Evolutionary conservation across 2,329 filamentous ascomycete genomes (phyloP).

Genomic region (Colletotrichum spaethianum): DNA sequence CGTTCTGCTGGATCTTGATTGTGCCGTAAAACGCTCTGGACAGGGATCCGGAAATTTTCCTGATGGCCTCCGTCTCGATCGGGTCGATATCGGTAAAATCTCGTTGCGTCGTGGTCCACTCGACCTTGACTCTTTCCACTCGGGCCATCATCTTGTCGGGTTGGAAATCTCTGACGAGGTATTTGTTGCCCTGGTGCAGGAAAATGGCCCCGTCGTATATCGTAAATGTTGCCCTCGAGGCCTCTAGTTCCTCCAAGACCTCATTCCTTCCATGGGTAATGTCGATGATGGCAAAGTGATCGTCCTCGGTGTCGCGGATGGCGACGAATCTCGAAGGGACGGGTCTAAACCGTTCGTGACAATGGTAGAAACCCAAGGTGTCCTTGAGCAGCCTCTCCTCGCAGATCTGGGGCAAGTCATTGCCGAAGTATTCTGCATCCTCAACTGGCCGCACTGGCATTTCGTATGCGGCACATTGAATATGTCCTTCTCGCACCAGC

Average conservation of each 20-base stretch:
- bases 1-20: constrained; percentile 88
- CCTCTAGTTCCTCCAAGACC: constrained; percentile 95
- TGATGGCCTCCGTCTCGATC: constrained; percentile 90
- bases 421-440: constrained; percentile 85
- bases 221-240: constrained; percentile 93
- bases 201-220: constrained; percentile 98
- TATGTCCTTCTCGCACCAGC: constrained; percentile 90
- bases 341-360: constrained; percentile 89
- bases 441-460: constrained; percentile 88
- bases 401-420: constrained; percentile 79
- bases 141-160: constrained; percentile 86
- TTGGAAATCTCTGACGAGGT: constrained; percentile 90
- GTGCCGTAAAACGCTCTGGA: constrained; percentile 86
- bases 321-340: constrained; percentile 86
- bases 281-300: constrained; percentile 95
- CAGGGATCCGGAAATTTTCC: constrained; percentile 73
- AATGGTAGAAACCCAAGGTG: constrained; percentile 87
- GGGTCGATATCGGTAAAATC: constrained; percentile 97
- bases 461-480: constrained; percentile 96
- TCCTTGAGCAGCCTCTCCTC: constrained; percentile 82
- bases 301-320: constrained; percentile 89
- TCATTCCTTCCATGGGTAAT: constrained; percentile 85
- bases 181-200: constrained; percentile 94
- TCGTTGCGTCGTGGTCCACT: constrained; percentile 94
- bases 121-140: constrained; percentile 90